These are phyloP conservation scores for Cercospora sojina DNA, from an alignment of 2,329 filamentous ascomycete species.

Conservation along the genomic window DNA sequence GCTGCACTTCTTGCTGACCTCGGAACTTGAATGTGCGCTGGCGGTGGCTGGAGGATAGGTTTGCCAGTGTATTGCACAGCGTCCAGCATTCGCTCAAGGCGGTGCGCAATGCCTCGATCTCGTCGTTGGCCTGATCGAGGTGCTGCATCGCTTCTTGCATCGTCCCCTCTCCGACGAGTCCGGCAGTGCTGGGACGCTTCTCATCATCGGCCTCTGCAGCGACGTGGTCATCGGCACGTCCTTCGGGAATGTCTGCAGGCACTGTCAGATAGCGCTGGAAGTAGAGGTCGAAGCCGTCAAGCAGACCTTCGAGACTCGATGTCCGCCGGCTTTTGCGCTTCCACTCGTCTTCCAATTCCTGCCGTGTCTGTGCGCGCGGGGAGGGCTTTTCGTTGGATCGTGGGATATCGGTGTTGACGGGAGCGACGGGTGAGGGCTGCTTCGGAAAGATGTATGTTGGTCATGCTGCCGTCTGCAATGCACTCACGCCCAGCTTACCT, in stretches of 20 bases:
- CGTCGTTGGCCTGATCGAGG: conserved; percentile 55
- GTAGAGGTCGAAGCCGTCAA: conserved; percentile 25
- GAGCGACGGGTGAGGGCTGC: conserved; percentile 51
- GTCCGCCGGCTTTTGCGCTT: conserved; percentile 61
- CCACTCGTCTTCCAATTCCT: conserved; percentile 65
- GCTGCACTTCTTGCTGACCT: conserved; percentile 72
- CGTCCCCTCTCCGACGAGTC: conserved; percentile 38
- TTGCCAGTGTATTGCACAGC: conserved; percentile 85
- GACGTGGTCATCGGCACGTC: conserved; percentile 41
- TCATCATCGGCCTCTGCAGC: conserved; percentile 27
- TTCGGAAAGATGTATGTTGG: background rate
- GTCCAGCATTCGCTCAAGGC: conserved; percentile 91
- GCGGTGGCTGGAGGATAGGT: conserved; percentile 78
- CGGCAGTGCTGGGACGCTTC: conserved; percentile 38
- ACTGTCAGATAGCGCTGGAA: conserved; percentile 26
- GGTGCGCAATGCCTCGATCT: conserved; percentile 67
- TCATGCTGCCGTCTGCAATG: background rate
- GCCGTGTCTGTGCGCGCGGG: conserved; percentile 77
- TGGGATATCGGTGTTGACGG: conserved; percentile 72
- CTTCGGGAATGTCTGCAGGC: conserved; percentile 48
- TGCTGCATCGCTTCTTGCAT: conserved; percentile 55
- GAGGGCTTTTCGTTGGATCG: conserved; percentile 66
- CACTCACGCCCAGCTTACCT: conserved; percentile 26
- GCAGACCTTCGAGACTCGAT: conserved; percentile 71
- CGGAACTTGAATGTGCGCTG: conserved; percentile 75